Base-by-base conservation (phyloP, 306 rosid species). In the Cucurbita argyrosperma region DNA sequence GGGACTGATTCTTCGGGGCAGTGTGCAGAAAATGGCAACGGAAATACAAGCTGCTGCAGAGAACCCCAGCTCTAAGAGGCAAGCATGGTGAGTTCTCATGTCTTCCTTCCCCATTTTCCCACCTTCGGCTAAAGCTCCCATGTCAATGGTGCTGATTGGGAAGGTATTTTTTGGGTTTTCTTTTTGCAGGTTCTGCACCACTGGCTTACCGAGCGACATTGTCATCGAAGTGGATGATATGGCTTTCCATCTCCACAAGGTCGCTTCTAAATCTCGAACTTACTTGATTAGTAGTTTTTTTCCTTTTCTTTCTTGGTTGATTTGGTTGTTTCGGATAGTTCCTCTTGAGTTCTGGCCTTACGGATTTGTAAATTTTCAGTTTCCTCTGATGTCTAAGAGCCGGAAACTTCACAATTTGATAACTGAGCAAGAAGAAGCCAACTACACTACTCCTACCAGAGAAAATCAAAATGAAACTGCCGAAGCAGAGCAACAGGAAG, bases 161-260 rank as follows among this genome's bases (percentile, higher is more conserved):
- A 13, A 15, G 53, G 35, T 9, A 10, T 51, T 46, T 7, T 75
- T 42, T 30, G 65, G 49, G 51, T 12, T 66, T 64, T 68, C 51
- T 45, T 45, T 21, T 67, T 12, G 37, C 83, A 92, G 97, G 97
- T 94, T 94, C 80, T 94, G 99, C 77, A 94, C 99, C 30, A 94
- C 92, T 15, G 99, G 99, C 14, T 83, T 91, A 52, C 96, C 99
- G 0, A 94, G 99, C 77, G 99, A 94, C 96, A 88, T 94, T 87
- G 91, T 88, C 47, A 76, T 91, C 3, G 96, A 89, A 77, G 96
- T 94, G 12, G 88, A 82, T 66, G 92, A 91, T 85, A 94, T 94
- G 99, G 61, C 84, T 45, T 94, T 94, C 61, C 97, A 94, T 83
- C 97, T 94, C 8, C 99, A 94, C 77, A 94, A 91, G 99, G 99